These are phyloP conservation scores for Stagonosporopsis chrysanthemi DNA, from an alignment of 2,329 filamentous ascomycete species.

Conservation along the genomic window DNA sequence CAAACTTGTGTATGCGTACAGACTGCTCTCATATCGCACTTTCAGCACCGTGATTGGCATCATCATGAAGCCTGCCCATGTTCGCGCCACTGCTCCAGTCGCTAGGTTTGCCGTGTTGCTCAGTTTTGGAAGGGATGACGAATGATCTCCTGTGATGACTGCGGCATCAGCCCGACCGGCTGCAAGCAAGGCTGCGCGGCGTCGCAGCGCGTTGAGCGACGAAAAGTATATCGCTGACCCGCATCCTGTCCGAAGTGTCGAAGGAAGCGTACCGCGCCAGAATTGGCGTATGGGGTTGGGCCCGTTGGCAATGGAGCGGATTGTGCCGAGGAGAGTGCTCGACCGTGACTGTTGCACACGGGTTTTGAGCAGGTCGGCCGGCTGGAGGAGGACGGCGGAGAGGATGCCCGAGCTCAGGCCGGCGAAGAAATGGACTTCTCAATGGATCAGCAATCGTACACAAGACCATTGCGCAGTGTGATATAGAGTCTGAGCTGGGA, in stretches of 20 bases:
- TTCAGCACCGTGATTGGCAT: conserved; percentile 98
- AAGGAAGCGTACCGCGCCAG: conserved; percentile 93
- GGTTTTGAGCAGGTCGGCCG: conserved; percentile 95
- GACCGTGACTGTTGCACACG: conserved; percentile 87
- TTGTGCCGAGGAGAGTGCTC: conserved; percentile 70
- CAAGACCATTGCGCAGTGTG: neutral
- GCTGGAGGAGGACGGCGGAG: conserved; percentile 90
- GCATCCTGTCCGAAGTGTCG: conserved; percentile 89
- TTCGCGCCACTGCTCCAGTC: conserved; percentile 83
- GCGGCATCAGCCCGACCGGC: conserved; percentile 24
- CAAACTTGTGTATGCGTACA: conserved; percentile 84
- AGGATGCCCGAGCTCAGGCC: conserved; percentile 87
- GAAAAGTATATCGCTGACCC: conserved; percentile 96
- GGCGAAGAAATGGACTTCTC: conserved; percentile 78
- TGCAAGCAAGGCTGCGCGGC: conserved; percentile 59
- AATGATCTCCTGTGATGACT: conserved; percentile 48
- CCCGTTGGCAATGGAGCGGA: conserved; percentile 73
- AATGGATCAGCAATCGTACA: conserved; percentile 7
- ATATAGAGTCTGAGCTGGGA: conserved; percentile 14
- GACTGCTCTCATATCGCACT: conserved; percentile 88
- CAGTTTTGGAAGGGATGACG: conserved; percentile 80
- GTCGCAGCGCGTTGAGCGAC: conserved; percentile 82
- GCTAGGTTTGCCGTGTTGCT: conserved; percentile 84
- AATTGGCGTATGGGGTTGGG: conserved; percentile 74
- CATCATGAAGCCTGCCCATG: conserved; percentile 85